Percentiles rank a stretch among this genome's conserved stretches.
Conservation (phyloP, 129 eudicot species). For the Sambucus nigra region DNA sequence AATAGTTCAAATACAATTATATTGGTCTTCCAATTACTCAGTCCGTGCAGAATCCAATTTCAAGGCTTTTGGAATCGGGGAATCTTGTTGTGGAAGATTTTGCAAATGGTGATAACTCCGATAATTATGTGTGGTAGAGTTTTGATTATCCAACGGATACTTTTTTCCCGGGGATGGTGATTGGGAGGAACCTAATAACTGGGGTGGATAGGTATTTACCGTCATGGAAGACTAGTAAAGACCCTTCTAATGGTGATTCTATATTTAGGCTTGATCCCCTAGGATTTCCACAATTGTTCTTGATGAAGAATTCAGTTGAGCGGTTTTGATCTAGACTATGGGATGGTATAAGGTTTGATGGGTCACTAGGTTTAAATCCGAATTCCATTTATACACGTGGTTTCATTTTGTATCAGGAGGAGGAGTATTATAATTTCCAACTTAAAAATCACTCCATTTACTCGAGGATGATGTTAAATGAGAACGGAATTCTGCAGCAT, state of each 20-base stretch:
- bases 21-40: slow-evolving; percentile 10
- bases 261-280: background rate
- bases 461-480: slow-evolving; percentile 5
- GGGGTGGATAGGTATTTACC: background rate
- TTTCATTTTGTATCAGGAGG: background rate
- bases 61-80: slow-evolving; percentile 12
- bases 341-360: slow-evolving; percentile 13
- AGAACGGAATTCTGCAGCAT: slow-evolving; percentile 4
- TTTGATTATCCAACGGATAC: slow-evolving; percentile 19
- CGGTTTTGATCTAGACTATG: slow-evolving; percentile 13
- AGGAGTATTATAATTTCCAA: background rate
- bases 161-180: slow-evolving; percentile 12
- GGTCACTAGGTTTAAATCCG: background rate
- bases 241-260: slow-evolving; percentile 11
- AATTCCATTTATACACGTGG: background rate
- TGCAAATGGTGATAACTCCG: background rate
- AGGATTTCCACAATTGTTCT: slow-evolving; percentile 10
- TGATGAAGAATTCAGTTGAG: background rate
- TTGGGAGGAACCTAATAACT: background rate
- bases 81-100: slow-evolving; percentile 13
- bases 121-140: slow-evolving; percentile 6
- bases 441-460: slow-evolving; percentile 4
- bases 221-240: slow-evolving; percentile 11
- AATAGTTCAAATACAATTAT: background rate
- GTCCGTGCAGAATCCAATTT: background rate